Evolutionary conservation across 768 basidiomycete genomes (phyloP).

Genomic region (Russula sp.): DNA sequence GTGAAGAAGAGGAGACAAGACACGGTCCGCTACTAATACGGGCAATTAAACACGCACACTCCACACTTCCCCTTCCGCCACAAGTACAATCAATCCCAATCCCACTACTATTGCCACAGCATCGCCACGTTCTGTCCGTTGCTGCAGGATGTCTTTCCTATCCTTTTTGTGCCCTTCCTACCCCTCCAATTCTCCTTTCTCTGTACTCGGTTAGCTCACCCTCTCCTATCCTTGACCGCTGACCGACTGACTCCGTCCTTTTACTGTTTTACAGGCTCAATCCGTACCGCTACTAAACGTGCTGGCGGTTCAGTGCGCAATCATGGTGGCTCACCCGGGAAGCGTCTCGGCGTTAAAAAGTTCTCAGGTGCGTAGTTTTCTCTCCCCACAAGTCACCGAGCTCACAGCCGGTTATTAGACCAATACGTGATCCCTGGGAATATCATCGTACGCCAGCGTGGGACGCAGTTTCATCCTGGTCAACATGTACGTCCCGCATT

Average conservation of each 20-base stretch:
- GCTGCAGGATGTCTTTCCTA: conserved; percentile 39
- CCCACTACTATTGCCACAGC: background rate
- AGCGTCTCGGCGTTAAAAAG: conserved; percentile 91
- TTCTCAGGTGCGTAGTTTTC: conserved; percentile 65
- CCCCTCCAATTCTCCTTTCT: conserved; percentile 42
- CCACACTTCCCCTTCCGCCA: too few species aligned
- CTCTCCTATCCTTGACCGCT: conserved; percentile 1
- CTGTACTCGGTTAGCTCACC: conserved; percentile 29
- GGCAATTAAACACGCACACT: background rate
- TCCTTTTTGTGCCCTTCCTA: conserved; percentile 35
- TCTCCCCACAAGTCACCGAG: background rate
- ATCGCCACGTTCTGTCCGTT: background rate
- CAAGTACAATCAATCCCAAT: too few species aligned
- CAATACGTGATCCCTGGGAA: conserved; percentile 90
- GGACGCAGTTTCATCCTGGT: conserved; percentile 87
- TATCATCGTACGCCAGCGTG: conserved; percentile 93
- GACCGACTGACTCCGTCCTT: conserved; percentile 28
- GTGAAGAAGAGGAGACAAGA: background rate
- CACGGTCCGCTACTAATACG: background rate
- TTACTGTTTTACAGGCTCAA: conserved; percentile 39
- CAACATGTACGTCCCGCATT: conserved; percentile 58
- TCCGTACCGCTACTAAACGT: conserved; percentile 93
- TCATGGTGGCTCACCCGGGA: conserved; percentile 87
- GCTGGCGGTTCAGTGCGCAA: conserved; percentile 94
- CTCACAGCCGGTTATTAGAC: conserved; percentile 40